These are phyloP conservation scores for Mollisiaceae sp. DNA, from an alignment of 2,329 filamentous ascomycete genomes.

Conservation along the genomic window DNA sequence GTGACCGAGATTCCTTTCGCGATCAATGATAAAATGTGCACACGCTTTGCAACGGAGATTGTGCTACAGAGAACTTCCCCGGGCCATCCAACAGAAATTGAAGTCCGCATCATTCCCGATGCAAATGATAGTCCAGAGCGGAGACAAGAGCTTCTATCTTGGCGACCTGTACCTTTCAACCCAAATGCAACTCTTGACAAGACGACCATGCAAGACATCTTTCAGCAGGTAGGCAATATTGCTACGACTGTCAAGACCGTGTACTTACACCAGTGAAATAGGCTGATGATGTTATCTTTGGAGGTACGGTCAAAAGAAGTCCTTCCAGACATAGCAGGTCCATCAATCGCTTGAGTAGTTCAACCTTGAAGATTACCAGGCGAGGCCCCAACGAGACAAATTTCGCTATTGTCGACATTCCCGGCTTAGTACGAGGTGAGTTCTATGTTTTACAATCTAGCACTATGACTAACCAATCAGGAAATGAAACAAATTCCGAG, in stretches of 20 bases:
- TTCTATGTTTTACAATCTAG: background rate
- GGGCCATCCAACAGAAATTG: constrained; percentile 13
- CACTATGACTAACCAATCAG: background rate
- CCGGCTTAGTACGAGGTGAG: constrained; percentile 36
- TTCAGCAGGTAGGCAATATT: constrained; percentile 21
- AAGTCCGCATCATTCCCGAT: constrained; percentile 21
- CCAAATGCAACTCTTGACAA: constrained; percentile 17
- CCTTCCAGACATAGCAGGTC: constrained; percentile 4
- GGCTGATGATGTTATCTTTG: constrained; percentile 24
- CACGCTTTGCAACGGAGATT: constrained; percentile 52
- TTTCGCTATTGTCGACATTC: constrained; percentile 38
- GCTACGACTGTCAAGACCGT: background rate
- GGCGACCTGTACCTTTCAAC: constrained; percentile 21
- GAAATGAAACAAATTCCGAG: constrained; percentile 17
- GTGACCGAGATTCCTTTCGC: constrained; percentile 48
- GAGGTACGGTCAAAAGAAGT: constrained; percentile 6
- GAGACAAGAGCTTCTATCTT: constrained; percentile 12
- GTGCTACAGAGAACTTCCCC: constrained; percentile 40
- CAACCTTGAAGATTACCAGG: constrained; percentile 27
- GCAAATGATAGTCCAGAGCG: constrained; percentile 16
- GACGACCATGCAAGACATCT: constrained; percentile 17
- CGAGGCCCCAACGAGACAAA: constrained; percentile 30
- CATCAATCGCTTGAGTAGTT: constrained; percentile 25
- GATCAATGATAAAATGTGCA: constrained; percentile 46
- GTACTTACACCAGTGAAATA: background rate